These are phyloP conservation scores for Lasiodiplodia theobromae DNA, from an alignment of 2,329 filamentous ascomycete species.

Conservation along the genomic window DNA sequence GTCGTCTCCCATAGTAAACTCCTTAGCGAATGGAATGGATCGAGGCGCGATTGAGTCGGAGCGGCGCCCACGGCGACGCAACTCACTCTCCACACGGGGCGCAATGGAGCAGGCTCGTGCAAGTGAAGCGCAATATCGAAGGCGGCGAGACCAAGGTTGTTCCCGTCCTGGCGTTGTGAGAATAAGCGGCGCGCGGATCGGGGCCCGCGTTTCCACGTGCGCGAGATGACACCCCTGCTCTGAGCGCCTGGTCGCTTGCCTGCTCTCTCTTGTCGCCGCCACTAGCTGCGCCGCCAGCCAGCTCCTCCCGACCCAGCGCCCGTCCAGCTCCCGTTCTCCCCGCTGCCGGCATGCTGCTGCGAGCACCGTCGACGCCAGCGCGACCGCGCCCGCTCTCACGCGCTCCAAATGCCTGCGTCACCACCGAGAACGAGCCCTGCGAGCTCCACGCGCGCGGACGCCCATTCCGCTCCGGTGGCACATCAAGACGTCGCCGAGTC, in stretches of 20 bases:
- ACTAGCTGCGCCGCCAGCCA: constrained; percentile 1
- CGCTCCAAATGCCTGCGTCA: constrained; percentile 2
- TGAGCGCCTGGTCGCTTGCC: background rate
- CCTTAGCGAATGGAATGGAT: constrained; percentile 20
- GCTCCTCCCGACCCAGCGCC: background rate
- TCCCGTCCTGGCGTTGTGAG: constrained; percentile 18
- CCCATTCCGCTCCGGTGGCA: background rate
- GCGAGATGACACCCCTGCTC: background rate
- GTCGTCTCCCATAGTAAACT: constrained; percentile 26
- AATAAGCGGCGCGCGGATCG: constrained; percentile 24
- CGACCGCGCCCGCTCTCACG: background rate
- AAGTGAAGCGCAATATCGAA: constrained; percentile 14
- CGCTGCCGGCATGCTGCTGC: background rate
- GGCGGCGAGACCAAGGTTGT: constrained; percentile 20
- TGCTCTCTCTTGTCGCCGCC: background rate
- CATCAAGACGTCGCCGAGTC: background rate
- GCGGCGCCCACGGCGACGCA: constrained; percentile 17
- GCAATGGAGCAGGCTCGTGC: constrained; percentile 2
- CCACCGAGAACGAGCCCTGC: background rate
- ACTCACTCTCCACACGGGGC: constrained; percentile 1
- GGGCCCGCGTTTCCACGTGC: constrained; percentile 14
- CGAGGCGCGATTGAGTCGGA: constrained; percentile 5
- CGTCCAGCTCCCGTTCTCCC: background rate
- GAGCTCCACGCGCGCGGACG: background rate
- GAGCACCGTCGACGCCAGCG: background rate